phyloP scores from a whole-genome alignment of 164 flowering plant species.

The Magnolia sinica region DNA sequence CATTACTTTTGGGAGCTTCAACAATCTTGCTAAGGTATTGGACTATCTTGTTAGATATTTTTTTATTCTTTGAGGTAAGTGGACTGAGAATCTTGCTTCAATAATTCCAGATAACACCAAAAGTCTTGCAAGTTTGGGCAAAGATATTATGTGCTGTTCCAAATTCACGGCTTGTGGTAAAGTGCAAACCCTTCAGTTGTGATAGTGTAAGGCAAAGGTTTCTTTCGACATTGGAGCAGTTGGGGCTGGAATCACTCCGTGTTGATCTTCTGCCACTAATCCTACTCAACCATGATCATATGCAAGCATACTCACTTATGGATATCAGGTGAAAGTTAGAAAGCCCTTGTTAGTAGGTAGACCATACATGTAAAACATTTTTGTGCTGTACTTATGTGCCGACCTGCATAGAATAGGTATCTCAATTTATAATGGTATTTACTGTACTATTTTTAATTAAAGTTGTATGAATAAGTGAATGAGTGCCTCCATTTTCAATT shows the following conservation, averaged over 20 bases:
- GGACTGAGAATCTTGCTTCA: not conserved
- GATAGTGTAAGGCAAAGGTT: conserved; percentile 86
- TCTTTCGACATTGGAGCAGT: conserved; percentile 80
- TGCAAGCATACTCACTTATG: conserved; percentile 98
- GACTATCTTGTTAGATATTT: not conserved
- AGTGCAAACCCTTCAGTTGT: conserved; percentile 96
- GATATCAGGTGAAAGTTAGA: conserved; percentile 71
- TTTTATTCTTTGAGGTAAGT: not conserved
- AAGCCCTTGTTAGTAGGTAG: not conserved
- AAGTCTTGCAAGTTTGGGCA: conserved; percentile 95
- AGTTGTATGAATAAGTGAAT: no score
- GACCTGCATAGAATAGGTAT: not conserved
- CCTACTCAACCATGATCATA: conserved; percentile 95
- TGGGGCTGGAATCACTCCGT: conserved; percentile 88
- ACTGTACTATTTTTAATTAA: not conserved
- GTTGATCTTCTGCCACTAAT: conserved; percentile 96
- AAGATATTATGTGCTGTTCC: conserved; percentile 90
- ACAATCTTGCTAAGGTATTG: conserved; percentile 95
- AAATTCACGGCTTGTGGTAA: conserved; percentile 92
- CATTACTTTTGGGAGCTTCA: conserved; percentile 95
- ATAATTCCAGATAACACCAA: conserved; percentile 81
- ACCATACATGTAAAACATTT: not conserved
- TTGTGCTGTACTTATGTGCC: not conserved
- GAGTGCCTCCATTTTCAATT: no score
- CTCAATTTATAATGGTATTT: not conserved